Evolutionary conservation across 192 early-diverging fungal species (phyloP).

Genomic region (Coemansia umbellata): DNA sequence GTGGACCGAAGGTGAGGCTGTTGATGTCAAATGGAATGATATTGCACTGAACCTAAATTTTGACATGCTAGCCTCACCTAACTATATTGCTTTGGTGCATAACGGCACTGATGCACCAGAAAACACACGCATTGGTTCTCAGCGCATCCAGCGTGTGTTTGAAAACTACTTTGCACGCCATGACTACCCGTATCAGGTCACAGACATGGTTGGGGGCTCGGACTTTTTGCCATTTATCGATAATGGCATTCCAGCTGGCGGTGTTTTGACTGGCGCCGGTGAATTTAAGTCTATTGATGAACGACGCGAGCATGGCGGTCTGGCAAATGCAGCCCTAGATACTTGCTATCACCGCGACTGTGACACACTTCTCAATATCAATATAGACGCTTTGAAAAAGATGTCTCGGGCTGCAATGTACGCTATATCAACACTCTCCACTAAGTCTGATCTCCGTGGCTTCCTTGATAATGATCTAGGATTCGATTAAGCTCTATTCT

Average conservation of each 20-base stretch:
- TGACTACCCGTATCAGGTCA: slow-evolving; percentile 49
- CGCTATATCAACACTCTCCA: slow-evolving; percentile 25
- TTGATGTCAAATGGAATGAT: slow-evolving; percentile 32
- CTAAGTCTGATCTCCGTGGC: slow-evolving; percentile 13
- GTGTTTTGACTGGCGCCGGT: slow-evolving; percentile 60
- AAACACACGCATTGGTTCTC: slow-evolving; percentile 47
- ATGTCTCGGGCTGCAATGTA: slow-evolving; percentile 54
- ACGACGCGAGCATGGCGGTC: slow-evolving; percentile 56
- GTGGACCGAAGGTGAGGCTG: slow-evolving; percentile 35
- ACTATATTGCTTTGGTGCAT: slow-evolving; percentile 63
- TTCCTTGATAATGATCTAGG: neutral
- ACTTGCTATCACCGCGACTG: slow-evolving; percentile 69
- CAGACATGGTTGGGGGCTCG: slow-evolving; percentile 58
- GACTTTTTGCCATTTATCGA: slow-evolving; percentile 69
- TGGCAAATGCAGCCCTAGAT: slow-evolving; percentile 62
- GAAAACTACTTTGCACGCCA: slow-evolving; percentile 55
- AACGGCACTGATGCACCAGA: slow-evolving; percentile 60
- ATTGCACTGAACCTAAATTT: slow-evolving; percentile 65
- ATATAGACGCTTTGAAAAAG: slow-evolving; percentile 51
- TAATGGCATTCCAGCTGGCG: slow-evolving; percentile 61
- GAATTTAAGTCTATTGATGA: slow-evolving; percentile 57
- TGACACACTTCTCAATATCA: slow-evolving; percentile 63
- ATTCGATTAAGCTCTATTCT: too few relatives aligned
- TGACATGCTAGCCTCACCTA: slow-evolving; percentile 72
- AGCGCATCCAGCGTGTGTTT: slow-evolving; percentile 57